These are phyloP conservation scores for Aureobasidium sp. DNA, from an alignment of 2,329 filamentous ascomycete genomes.

Conservation along the genomic window DNA sequence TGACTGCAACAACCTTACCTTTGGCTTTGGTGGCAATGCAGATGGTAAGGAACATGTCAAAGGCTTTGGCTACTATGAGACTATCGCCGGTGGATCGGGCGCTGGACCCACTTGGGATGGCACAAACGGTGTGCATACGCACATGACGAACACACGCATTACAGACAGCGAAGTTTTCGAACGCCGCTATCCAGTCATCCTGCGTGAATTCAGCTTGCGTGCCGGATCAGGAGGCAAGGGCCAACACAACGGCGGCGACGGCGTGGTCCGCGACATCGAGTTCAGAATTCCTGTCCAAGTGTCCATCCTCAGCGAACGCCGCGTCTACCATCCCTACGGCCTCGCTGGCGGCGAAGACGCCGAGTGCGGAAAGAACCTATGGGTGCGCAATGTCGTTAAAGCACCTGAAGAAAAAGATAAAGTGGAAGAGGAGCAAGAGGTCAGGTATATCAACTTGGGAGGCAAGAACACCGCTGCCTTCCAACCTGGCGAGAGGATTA, in stretches of 20 bases:
- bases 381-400: conserved; percentile 60
- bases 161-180: conserved; percentile 75
- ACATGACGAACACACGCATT: conserved; percentile 82
- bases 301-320: conserved; percentile 66
- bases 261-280: conserved; percentile 70
- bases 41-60: conserved; percentile 50
- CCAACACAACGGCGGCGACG: conserved; percentile 62
- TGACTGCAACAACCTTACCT: conserved; percentile 76
- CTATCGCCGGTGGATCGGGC: conserved; percentile 68
- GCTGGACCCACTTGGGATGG: conserved; percentile 66
- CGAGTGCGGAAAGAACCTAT: conserved; percentile 72
- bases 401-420: conserved; percentile 24
- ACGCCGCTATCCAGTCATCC: conserved; percentile 63
- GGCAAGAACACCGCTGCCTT: conserved; percentile 74
- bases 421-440: conserved; percentile 20
- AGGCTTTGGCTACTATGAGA: conserved; percentile 83
- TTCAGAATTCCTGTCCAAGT: conserved; percentile 70
- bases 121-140: conserved; percentile 66
- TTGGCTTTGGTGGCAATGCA: conserved; percentile 55
- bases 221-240: conserved; percentile 55
- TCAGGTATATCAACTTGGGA: conserved; percentile 61
- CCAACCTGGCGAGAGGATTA: conserved; percentile 67
- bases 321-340: conserved; percentile 72
- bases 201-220: conserved; percentile 61
- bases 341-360: conserved; percentile 75